Evolutionary conservation across 768 basidiomycete species (phyloP).

Genomic region (Solioccasus polychromus): DNA sequence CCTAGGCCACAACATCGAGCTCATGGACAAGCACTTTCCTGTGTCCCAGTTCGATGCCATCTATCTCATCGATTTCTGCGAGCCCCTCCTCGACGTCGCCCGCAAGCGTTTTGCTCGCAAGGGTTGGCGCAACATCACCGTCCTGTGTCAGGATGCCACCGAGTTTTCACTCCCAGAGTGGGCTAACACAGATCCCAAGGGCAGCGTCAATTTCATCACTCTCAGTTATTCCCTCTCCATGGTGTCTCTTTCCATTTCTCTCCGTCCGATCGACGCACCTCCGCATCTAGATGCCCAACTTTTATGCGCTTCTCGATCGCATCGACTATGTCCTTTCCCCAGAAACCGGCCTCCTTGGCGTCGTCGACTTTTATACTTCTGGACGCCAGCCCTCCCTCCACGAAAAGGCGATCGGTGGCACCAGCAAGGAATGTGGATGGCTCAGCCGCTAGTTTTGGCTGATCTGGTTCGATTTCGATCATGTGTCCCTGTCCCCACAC

Average conservation of each 20-base stretch:
- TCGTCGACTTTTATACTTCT: constrained; percentile 74
- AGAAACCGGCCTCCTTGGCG: constrained; percentile 60
- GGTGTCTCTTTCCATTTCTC: no score
- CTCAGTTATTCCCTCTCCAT: no score
- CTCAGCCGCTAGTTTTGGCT: constrained; percentile 77
- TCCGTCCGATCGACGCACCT: no score
- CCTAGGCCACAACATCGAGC: no score
- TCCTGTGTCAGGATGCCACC: no score
- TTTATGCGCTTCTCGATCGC: constrained; percentile 67
- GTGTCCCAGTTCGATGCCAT: constrained; percentile 61
- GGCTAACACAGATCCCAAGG: constrained; percentile 47
- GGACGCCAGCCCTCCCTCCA: constrained; percentile 51
- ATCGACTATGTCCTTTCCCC: no score
- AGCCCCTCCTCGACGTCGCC: no score
- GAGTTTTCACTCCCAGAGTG: no score
- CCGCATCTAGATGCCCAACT: constrained; percentile 54
- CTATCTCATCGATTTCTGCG: constrained; percentile 73
- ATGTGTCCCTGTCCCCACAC: constrained; percentile 50
- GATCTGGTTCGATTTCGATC: constrained; percentile 63
- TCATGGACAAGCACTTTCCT: constrained; percentile 62
- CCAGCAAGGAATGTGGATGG: constrained; percentile 60
- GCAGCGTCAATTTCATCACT: constrained; percentile 54
- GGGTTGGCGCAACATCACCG: no score
- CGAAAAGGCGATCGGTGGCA: no score
- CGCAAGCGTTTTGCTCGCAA: no score